Base-by-base conservation (phyloP, 2,329 filamentous ascomycete genomes). In the Colletotrichum sp. region DNA sequence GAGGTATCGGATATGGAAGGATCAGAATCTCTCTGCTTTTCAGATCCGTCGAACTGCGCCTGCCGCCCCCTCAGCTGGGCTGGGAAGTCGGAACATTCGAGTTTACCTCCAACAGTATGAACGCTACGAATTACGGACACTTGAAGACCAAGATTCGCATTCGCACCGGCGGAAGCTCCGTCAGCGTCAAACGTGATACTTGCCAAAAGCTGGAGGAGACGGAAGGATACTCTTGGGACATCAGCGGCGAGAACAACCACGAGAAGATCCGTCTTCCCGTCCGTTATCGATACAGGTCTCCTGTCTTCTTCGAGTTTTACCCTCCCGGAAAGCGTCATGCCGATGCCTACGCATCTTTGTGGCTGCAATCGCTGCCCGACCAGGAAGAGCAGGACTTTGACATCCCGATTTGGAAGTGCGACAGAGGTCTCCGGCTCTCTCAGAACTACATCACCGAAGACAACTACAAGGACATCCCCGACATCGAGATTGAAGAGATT, bases 71-170 rank as follows among this genome's bases (percentile, higher is more conserved):
- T 55, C 94, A 98, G 84, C 90, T 98, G 6, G 96, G 96, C 12
- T 98, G 96, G 95, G 95, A 98, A 76, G 95, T 98, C 58, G 97
- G 97, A 43, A 98, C 96, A 0, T 98, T 98, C 81, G 94, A 98
- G 81, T 97, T 98, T 82, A 86, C 90, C 1, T 95, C 93, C 0
- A 89, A 95, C 65, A 89, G 88, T 18, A 92, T 98, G 62, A 89
- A 90, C 0, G 92, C 94, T 0, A 85, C 89, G 16, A 89, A 89
- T 64, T 96, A 94, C 80, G 86, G 88, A 2, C 90, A 92, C 7
- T 84, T 89, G 52, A 96, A 95, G 81, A 88, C 95, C 18, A 96
- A 95, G 84, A 87, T 98, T 58, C 92, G 91, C 79, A 84, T 98
- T 79, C 91, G 96, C 43, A 98, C 96, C 10, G 96, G 96, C 69